Evolutionary conservation across 768 basidiomycete species (phyloP), one percentile per base, ranked within the genome.

Genomic region (Cubamyces sp.): DNA sequence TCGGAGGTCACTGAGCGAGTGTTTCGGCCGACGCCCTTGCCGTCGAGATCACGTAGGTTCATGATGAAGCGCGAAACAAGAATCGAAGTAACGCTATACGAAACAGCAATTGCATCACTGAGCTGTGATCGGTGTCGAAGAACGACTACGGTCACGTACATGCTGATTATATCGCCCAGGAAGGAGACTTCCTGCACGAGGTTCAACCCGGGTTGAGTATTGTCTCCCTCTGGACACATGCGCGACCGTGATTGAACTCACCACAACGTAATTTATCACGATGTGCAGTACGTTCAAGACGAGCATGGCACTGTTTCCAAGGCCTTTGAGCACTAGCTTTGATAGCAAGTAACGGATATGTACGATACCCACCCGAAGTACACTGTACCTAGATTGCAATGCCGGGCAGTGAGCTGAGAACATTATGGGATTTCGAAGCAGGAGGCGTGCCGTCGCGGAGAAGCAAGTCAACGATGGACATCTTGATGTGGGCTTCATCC

Each of bases 281-380:
- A 60, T 53, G 43, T 60, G 59, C 5, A 60, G 51, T 6, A 60
- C 42, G 15, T 60, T 60, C 40, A 60, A 30, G 6, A 60, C 23
- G 21, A 60, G 42, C 59, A 60, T 52, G 12, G 52, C 47, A 1
- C 59, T 53, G n/a, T n/a, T n/a, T n/a, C n/a, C n/a, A n/a, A n/a
- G n/a, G n/a, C n/a, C n/a, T n/a, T n/a, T n/a, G n/a, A n/a, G n/a
- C n/a, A n/a, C n/a, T n/a, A n/a, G n/a, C n/a, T n/a, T n/a, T n/a
- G n/a, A n/a, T n/a, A n/a, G n/a, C n/a, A n/a, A n/a, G 14, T 4
- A 3, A 0, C 28, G 28, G 34, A 34, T 1, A 9, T 34, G 6
- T 11, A 11, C 6, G 34, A 39, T 9, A n/a, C 48, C 6, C 6
- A 64, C 62, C 7, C 50, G 21, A 58, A 64, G 37, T 58, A 58